Evolutionary conservation across 495 filamentous ascomycete genomes (phyloP).

Genomic region (Podospora tetraspora): DNA sequence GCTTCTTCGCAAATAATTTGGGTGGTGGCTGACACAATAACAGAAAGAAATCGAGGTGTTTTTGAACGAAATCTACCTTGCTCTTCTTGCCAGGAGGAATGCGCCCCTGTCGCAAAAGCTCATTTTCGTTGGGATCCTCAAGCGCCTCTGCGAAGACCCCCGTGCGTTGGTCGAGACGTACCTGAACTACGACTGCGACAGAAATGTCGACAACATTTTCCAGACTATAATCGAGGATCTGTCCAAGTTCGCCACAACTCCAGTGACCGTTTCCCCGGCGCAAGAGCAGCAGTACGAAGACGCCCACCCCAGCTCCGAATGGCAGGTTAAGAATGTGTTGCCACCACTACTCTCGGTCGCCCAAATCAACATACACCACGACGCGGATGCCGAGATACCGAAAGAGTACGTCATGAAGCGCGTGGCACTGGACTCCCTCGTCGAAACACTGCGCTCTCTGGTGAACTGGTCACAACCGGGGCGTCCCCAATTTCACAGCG

Average conservation of each 20-base stretch:
- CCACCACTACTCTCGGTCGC: conserved; percentile 81
- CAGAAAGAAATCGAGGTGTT: conserved; percentile 98
- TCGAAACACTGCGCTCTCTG: conserved; percentile 80
- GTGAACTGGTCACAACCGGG: conserved; percentile 88
- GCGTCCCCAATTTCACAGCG: conserved; percentile 53
- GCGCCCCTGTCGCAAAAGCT: conserved; percentile 87
- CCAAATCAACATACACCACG: conserved; percentile 55
- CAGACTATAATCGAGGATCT: conserved; percentile 92
- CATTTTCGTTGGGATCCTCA: conserved; percentile 81
- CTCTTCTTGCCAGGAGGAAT: conserved; percentile 81
- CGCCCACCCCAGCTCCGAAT: conserved; percentile 66
- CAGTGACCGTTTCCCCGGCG: conserved; percentile 62
- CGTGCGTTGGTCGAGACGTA: conserved; percentile 91
- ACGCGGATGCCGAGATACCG: conserved; percentile 64
- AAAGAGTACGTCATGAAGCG: conserved; percentile 84
- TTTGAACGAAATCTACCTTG: conserved; percentile 93
- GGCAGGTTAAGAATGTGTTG: conserved; percentile 77
- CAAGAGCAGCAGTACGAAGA: conserved; percentile 87
- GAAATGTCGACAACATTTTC: conserved; percentile 94
- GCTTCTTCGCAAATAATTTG: not conserved
- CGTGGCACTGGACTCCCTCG: conserved; percentile 78
- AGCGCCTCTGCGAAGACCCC: conserved; percentile 77
- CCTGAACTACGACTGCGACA: conserved; percentile 97
- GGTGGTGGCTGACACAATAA: conserved; percentile 10
- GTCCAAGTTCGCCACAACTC: conserved; percentile 70